These are phyloP conservation scores for Leishmania guyanensis DNA, from an alignment of 208 protist species.

Conservation along the genomic window DNA sequence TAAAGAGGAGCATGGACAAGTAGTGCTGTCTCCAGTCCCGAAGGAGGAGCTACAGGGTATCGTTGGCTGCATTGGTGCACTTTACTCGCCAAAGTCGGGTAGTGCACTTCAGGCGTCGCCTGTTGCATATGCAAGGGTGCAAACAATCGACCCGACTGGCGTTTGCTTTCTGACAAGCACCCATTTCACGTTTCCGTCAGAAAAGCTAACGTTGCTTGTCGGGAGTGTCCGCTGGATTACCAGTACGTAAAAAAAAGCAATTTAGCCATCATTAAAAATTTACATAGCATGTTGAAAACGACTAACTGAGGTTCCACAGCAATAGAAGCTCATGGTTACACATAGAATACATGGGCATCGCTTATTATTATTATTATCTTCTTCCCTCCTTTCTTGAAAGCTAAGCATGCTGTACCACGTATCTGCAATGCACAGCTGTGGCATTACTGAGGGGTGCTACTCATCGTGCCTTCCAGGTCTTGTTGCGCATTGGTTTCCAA, in stretches of 20 bases:
- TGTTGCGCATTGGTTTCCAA: neutral
- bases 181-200: conserved; percentile 71
- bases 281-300: neutral
- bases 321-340: neutral
- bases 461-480: neutral
- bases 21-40: conserved; percentile 51
- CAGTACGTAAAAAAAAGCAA: conserved; percentile 34
- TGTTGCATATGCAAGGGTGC: conserved; percentile 62
- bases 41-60: conserved; percentile 64
- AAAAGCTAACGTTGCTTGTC: conserved; percentile 68
- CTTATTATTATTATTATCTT: neutral
- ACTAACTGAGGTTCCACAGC: neutral
- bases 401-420: neutral
- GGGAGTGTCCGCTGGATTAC: conserved; percentile 82
- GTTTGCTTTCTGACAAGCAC: conserved; percentile 81
- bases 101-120: conserved; percentile 56
- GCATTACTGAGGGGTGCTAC: neutral
- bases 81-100: conserved; percentile 46
- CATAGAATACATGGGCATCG: neutral
- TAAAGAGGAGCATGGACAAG: conserved; percentile 61
- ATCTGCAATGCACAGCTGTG: neutral
- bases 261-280: neutral
- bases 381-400: neutral
- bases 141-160: conserved; percentile 67
- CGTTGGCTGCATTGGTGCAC: conserved; percentile 75